A percentile compares a stretch with the other conserved stretches of the same genome.
Evolutionary conservation across 169 alveolate species (phyloP).

Genomic region (Plasmodium fragile): DNA sequence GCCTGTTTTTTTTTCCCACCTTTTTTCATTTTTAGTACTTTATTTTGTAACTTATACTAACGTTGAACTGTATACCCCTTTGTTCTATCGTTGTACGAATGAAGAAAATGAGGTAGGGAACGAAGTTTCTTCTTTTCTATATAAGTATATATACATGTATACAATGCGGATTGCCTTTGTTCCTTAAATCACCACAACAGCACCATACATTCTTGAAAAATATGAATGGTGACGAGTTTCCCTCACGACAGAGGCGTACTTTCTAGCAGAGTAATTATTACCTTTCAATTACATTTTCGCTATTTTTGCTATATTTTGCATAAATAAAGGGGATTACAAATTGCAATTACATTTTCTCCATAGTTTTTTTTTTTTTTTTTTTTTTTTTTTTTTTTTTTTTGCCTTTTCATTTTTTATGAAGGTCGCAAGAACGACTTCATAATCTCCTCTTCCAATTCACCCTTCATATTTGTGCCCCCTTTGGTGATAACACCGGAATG

Average conservation of each 20-base stretch:
- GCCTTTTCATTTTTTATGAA: not conserved
- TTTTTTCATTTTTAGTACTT: not conserved
- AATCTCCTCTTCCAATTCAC: not conserved
- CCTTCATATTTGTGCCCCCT: not conserved
- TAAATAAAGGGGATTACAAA: not conserved
- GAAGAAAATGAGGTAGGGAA: not conserved
- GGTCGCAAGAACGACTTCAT: not conserved
- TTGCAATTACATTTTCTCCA: constrained; percentile 12
- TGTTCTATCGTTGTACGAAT: not conserved
- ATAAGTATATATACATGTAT: not conserved
- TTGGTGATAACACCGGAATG: not conserved
- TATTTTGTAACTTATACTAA: constrained; percentile 12
- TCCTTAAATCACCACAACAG: not conserved
- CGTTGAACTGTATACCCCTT: not conserved
- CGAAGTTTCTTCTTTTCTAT: not conserved
- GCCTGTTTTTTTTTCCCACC: constrained; percentile 8
- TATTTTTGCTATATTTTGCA: constrained; percentile 10
- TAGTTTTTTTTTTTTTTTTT: not conserved
- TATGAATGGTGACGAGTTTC: not conserved
- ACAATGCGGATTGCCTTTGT: not conserved
- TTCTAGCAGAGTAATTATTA: not conserved
- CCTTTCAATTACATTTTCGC: not conserved
- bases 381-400: not conserved
- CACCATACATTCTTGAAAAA: not conserved
- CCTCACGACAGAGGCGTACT: not conserved